phyloP scores from a whole-genome alignment of 2,329 filamentous ascomycete genomes.

The Graphilbum sp. region DNA sequence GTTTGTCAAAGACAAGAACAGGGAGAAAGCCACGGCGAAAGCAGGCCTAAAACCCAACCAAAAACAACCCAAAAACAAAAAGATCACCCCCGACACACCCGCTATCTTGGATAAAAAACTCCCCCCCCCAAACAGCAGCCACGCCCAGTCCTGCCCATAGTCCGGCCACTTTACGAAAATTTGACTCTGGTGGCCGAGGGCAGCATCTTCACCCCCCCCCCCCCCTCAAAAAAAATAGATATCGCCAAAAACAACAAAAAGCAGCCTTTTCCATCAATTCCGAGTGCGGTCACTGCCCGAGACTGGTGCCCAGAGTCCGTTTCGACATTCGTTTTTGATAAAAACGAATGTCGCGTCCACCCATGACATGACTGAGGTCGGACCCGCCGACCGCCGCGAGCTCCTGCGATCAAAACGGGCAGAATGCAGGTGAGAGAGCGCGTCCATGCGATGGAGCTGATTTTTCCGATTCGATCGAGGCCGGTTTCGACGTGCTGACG shows the following conservation, averaged over 20 bases:
- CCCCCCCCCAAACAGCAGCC: slow-evolving; percentile 11
- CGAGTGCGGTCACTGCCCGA: slow-evolving; percentile 16
- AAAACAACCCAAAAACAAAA: neutral
- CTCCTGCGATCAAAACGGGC: slow-evolving; percentile 49
- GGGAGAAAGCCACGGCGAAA: neutral
- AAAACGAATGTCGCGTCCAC: slow-evolving; percentile 55
- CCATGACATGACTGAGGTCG: slow-evolving; percentile 58
- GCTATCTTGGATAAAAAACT: slow-evolving; percentile 10
- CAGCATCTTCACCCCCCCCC: slow-evolving; percentile 9
- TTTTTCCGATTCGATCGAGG: slow-evolving; percentile 33
- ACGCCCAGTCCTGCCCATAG: no score
- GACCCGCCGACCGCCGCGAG: slow-evolving; percentile 46
- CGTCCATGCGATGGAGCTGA: slow-evolving; percentile 26
- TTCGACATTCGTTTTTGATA: slow-evolving; percentile 38
- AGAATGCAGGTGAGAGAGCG: slow-evolving; percentile 43
- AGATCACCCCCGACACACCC: slow-evolving; percentile 4
- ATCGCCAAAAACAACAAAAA: slow-evolving; percentile 15
- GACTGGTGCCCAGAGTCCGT: slow-evolving; percentile 17
- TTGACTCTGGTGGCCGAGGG: slow-evolving; percentile 7
- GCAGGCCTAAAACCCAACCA: neutral
- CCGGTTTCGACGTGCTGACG: slow-evolving; percentile 27
- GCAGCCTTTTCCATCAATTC: slow-evolving; percentile 20
- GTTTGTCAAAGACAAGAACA: neutral
- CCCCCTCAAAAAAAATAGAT: slow-evolving; percentile 18
- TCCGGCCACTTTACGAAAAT: slow-evolving; percentile 10